These are phyloP conservation scores for Chrysoporthe deuterocubensis DNA, from an alignment of 2,329 filamentous ascomycete genomes.

Conservation along the genomic window DNA sequence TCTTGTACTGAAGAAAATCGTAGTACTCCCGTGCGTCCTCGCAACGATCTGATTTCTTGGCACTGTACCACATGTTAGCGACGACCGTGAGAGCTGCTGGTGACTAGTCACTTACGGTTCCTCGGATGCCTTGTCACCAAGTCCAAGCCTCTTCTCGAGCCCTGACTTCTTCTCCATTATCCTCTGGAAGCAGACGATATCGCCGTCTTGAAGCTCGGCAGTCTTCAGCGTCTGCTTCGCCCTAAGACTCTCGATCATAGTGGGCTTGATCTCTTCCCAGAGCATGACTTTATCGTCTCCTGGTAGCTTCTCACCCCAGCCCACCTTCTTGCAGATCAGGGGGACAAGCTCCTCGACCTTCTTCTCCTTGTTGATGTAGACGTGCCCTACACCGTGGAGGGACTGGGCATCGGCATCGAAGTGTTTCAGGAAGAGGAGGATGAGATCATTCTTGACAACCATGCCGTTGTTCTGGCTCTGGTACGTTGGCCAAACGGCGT, in stretches of 20 bases:
- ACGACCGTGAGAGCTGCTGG: slow-evolving; percentile 10
- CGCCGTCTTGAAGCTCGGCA: slow-evolving; percentile 94
- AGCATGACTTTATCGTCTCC: slow-evolving; percentile 67
- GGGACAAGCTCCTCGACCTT: slow-evolving; percentile 85
- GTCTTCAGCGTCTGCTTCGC: slow-evolving; percentile 85
- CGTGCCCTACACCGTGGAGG: slow-evolving; percentile 76
- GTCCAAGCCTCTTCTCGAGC: slow-evolving; percentile 44
- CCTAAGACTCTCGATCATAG: slow-evolving; percentile 96
- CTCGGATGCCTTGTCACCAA: slow-evolving; percentile 43
- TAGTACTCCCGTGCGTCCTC: slow-evolving; percentile 86
- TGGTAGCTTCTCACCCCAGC: slow-evolving; percentile 77
- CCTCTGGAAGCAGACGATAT: slow-evolving; percentile 93
- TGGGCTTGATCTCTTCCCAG: slow-evolving; percentile 97
- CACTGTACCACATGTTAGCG: slow-evolving; percentile 30
- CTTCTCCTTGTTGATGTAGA: slow-evolving; percentile 86
- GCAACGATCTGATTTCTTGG: slow-evolving; percentile 54
- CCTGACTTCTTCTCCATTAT: slow-evolving; percentile 53
- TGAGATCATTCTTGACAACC: slow-evolving; percentile 62
- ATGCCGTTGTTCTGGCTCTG: slow-evolving; percentile 61
- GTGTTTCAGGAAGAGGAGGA: slow-evolving; percentile 90
- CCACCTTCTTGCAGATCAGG: slow-evolving; percentile 79
- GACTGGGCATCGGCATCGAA: slow-evolving; percentile 81
- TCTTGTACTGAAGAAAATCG: slow-evolving; percentile 87
- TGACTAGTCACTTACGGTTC: slow-evolving; percentile 35
- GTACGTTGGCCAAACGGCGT: slow-evolving; percentile 72